These are phyloP conservation scores for Tetraselmis chui DNA, from an alignment of 139 green algal genomes.

Conservation along the genomic window DNA sequence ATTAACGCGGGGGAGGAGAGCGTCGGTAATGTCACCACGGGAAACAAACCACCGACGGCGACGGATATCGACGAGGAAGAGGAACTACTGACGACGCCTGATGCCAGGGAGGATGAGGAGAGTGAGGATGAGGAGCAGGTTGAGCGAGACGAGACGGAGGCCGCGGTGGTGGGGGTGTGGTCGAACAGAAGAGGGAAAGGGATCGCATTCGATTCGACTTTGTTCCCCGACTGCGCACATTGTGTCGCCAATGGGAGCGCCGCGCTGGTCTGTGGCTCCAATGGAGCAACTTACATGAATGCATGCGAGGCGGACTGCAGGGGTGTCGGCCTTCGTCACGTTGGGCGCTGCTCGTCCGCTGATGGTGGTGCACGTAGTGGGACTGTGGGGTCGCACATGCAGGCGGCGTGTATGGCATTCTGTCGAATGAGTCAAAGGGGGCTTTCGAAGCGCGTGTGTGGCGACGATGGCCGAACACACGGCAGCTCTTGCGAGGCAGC, in stretches of 20 bases:
- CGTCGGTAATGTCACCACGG: too few relatives aligned
- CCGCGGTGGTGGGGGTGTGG: background rate
- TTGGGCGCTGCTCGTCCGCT: background rate
- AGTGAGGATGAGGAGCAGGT: too few relatives aligned
- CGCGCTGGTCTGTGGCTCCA: background rate
- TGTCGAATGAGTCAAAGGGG: background rate
- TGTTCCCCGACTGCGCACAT: background rate
- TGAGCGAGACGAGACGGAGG: background rate
- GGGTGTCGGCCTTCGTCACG: background rate
- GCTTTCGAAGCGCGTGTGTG: background rate
- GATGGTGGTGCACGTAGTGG: too few relatives aligned
- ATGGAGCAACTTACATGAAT: background rate
- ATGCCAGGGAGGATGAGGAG: background rate
- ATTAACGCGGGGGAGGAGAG: too few relatives aligned
- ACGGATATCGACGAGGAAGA: too few relatives aligned
- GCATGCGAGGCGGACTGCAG: background rate
- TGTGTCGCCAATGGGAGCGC: background rate
- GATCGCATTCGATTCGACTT: background rate
- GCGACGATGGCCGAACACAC: background rate
- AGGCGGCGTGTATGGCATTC: background rate
- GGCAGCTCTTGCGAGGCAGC: background rate
- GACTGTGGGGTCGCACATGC: background rate
- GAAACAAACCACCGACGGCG: too few relatives aligned
- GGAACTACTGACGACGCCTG: background rate
- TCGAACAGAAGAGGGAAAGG: background rate